Percentiles rank a stretch among this genome's conserved stretches.
Evolutionary conservation across 306 rosid genomes (phyloP).

Genomic region (Begonia masoniana): DNA sequence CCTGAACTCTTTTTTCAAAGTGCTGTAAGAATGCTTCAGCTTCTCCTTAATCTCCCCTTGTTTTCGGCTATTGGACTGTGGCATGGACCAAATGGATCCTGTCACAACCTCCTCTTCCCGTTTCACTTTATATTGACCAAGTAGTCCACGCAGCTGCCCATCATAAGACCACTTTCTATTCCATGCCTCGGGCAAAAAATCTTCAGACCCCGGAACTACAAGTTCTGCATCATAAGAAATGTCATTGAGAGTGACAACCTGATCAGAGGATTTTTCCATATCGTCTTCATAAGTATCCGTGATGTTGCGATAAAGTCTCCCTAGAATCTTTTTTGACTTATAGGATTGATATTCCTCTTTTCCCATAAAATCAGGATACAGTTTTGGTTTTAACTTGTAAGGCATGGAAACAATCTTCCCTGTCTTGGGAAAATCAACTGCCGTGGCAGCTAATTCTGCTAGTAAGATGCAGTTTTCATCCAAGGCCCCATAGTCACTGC

Average conservation of each 20-base stretch:
- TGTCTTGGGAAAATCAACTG: constrained; percentile 88
- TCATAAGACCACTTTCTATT: constrained; percentile 59
- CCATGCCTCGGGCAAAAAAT: constrained; percentile 63
- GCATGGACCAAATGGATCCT: constrained; percentile 94
- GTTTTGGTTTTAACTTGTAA: constrained; percentile 40
- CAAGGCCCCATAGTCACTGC: constrained; percentile 53
- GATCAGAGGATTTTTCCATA: constrained; percentile 19
- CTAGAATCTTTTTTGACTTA: constrained; percentile 59
- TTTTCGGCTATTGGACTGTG: constrained; percentile 61
- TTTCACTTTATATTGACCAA: constrained; percentile 61
- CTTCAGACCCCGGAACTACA: constrained; percentile 34
- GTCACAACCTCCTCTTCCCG: constrained; percentile 84
- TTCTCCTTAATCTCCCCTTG: constrained; percentile 93
- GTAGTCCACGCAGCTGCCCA: constrained; percentile 49
- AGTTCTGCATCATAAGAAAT: constrained; percentile 57
- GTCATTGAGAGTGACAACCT: constrained; percentile 12
- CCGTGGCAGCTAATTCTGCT: constrained; percentile 77
- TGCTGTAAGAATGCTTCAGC: constrained; percentile 66
- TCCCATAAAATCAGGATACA: constrained; percentile 91
- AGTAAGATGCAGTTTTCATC: constrained; percentile 47
- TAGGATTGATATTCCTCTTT: constrained; percentile 58
- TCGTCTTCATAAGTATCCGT: constrained; percentile 45
- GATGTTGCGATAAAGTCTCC: constrained; percentile 55
- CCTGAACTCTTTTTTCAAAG: constrained; percentile 71
- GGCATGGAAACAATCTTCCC: constrained; percentile 67